A percentile compares a stretch with the other conserved stretches of the same genome.
These are phyloP conservation scores for Phytophthora boehmeriae DNA, from an alignment of 352 stramenopile species.

Conservation along the genomic window DNA sequence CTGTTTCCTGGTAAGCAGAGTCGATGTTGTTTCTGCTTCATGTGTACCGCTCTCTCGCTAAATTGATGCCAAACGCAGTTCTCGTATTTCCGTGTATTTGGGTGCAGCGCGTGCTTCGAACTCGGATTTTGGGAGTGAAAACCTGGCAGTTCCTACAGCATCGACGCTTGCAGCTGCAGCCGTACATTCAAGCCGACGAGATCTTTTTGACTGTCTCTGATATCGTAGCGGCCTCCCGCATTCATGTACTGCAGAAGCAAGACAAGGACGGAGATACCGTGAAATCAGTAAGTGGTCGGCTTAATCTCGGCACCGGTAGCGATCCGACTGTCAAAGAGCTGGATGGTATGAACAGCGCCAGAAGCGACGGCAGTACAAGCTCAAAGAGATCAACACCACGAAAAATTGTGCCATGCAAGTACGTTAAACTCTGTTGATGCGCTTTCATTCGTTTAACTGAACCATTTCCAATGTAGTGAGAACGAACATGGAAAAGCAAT, in stretches of 20 bases:
- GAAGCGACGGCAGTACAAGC: slow-evolving; percentile 15
- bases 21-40: background rate
- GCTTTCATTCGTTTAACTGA: background rate
- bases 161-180: slow-evolving; percentile 44
- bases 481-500: slow-evolving; percentile 11
- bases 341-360: slow-evolving; percentile 4
- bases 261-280: slow-evolving; percentile 16
- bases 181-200: background rate
- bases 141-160: slow-evolving; percentile 51
- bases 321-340: slow-evolving; percentile 7
- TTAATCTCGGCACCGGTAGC: background rate
- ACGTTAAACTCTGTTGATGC: slow-evolving; percentile 5
- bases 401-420: slow-evolving; percentile 47
- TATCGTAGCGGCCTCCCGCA: slow-evolving; percentile 42
- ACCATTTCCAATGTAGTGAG: slow-evolving; percentile 11
- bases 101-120: slow-evolving; percentile 54
- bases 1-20: slow-evolving; percentile 60
- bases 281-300: slow-evolving; percentile 12
- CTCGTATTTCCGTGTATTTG: slow-evolving; percentile 70
- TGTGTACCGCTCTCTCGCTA: background rate
- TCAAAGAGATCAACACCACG: slow-evolving; percentile 27
- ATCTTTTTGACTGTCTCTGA: slow-evolving; percentile 46
- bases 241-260: slow-evolving; percentile 23
- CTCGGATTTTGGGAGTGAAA: slow-evolving; percentile 48
- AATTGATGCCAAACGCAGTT: slow-evolving; percentile 32